A percentile compares a stretch with the other conserved stretches of the same genome.
Evolutionary conservation across 2,329 filamentous ascomycete species (phyloP).

Genomic region (Tolypocladium amazonense): DNA sequence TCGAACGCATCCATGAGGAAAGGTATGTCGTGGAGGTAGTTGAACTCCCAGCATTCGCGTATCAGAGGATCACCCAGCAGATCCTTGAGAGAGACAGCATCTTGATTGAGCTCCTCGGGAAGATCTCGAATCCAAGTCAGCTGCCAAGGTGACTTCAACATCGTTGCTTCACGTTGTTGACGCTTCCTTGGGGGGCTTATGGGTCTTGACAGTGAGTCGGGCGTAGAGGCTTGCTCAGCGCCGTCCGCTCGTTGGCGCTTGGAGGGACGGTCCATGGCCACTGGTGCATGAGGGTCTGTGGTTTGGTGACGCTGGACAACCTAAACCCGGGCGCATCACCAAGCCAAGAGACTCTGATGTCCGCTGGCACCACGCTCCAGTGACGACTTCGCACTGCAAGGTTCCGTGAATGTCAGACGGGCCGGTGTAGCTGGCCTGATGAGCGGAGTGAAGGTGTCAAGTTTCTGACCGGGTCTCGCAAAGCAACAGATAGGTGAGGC

Average conservation of each 20-base stretch:
- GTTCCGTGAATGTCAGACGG: background rate
- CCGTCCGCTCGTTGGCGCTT: conserved; percentile 19
- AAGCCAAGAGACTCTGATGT: background rate
- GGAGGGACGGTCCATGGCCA: conserved; percentile 16
- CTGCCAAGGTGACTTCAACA: conserved; percentile 54
- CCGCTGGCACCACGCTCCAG: background rate
- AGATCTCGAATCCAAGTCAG: conserved; percentile 61
- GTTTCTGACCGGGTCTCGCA: background rate
- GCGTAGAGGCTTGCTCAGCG: background rate
- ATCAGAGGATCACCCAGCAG: conserved; percentile 68
- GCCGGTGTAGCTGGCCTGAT: background rate
- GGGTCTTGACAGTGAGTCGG: conserved; percentile 21
- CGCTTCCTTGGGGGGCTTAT: conserved; percentile 37
- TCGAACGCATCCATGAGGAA: conserved; percentile 47
- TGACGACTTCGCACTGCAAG: background rate
- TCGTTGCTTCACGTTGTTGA: conserved; percentile 6
- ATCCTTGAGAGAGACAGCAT: conserved; percentile 54
- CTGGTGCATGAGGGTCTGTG: background rate
- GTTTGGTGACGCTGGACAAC: background rate
- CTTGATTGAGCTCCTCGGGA: conserved; percentile 46
- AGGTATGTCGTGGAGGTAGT: conserved; percentile 51
- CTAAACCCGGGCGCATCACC: background rate
- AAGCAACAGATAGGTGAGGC: background rate
- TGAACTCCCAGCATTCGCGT: conserved; percentile 61
- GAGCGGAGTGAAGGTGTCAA: background rate